Evolutionary conservation across 2,329 filamentous ascomycete genomes (phyloP).

Genomic region (Ambrosiella xylebori): DNA sequence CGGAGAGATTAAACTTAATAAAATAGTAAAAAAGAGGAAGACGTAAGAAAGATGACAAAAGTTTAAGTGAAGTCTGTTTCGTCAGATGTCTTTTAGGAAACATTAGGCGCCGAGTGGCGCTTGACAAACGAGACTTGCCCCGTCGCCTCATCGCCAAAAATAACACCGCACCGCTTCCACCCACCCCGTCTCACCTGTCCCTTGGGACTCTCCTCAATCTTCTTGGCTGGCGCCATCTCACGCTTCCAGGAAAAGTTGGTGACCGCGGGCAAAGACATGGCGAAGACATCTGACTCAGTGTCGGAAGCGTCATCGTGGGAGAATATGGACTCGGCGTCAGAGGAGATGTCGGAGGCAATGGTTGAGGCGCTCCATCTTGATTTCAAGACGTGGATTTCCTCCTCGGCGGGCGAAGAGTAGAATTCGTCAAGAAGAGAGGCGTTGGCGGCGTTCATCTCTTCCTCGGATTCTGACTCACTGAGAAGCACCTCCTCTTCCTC

Average conservation of each 20-base stretch:
- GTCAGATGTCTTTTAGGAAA: slow-evolving; percentile 5
- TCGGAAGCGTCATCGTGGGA: not conserved
- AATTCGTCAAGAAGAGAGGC: slow-evolving; percentile 7
- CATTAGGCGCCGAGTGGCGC: slow-evolving; percentile 13
- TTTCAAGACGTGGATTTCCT: slow-evolving; percentile 8
- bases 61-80: not conserved
- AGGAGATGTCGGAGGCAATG: slow-evolving; percentile 13
- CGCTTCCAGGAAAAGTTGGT: slow-evolving; percentile 17
- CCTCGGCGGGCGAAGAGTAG: slow-evolving; percentile 3
- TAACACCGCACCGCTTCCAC: slow-evolving; percentile 17
- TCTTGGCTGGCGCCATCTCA: slow-evolving; percentile 11
- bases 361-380: slow-evolving; percentile 17
- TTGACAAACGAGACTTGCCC: slow-evolving; percentile 12
- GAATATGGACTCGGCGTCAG: slow-evolving; percentile 11
- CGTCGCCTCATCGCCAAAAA: slow-evolving; percentile 14
- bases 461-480: slow-evolving; percentile 3
- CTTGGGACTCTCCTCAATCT: slow-evolving; percentile 14
- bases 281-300: slow-evolving; percentile 8
- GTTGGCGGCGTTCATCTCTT: slow-evolving; percentile 3
- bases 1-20: not conserved
- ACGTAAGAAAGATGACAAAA: not conserved
- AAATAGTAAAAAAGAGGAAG: not conserved
- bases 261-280: slow-evolving; percentile 2
- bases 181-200: slow-evolving; percentile 16
- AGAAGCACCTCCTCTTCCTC: slow-evolving; percentile 2